These are phyloP conservation scores for Diaporthe sp. DNA, from an alignment of 2,329 filamentous ascomycete species.

Conservation along the genomic window DNA sequence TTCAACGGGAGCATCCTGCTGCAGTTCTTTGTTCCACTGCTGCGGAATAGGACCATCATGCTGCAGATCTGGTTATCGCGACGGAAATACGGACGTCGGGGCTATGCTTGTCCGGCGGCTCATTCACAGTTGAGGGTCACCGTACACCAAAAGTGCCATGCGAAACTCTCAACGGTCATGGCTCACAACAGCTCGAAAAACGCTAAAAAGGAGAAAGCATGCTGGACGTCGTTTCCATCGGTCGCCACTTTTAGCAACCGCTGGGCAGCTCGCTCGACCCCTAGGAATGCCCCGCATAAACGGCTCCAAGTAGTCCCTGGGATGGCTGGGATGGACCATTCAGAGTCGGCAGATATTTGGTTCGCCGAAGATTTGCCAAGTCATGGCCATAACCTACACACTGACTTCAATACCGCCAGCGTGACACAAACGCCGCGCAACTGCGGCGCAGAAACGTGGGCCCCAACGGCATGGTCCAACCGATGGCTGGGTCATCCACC, in stretches of 20 bases:
- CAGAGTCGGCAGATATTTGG: conserved; percentile 39
- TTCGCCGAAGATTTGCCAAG: conserved; percentile 36
- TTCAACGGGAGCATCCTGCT: not conserved
- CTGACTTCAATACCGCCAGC: conserved; percentile 6
- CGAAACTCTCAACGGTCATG: conserved; percentile 20
- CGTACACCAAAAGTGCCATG: conserved; percentile 26
- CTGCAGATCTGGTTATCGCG: conserved; percentile 9
- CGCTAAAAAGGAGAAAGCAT: not conserved
- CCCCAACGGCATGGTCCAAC: not conserved
- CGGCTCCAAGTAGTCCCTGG: conserved; percentile 38
- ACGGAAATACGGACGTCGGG: conserved; percentile 32
- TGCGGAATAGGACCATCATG: conserved; percentile 2
- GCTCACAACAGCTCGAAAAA: conserved; percentile 14
- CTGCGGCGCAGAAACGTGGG: conserved; percentile 10
- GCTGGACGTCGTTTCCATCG: conserved; percentile 20
- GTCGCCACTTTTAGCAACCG: conserved; percentile 36
- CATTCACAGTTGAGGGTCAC: not conserved
- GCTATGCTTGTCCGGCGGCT: not conserved
- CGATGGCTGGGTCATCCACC: not conserved
- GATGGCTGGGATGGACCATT: conserved; percentile 1
- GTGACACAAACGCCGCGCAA: conserved; percentile 24
- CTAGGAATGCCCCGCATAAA: conserved; percentile 37
- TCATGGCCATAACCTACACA: conserved; percentile 2
- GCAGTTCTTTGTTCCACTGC: conserved; percentile 10
- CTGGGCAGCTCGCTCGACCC: not conserved